phyloP scores from a whole-genome alignment of 306 rosid genomes.

The Lathyrus aphaca region DNA sequence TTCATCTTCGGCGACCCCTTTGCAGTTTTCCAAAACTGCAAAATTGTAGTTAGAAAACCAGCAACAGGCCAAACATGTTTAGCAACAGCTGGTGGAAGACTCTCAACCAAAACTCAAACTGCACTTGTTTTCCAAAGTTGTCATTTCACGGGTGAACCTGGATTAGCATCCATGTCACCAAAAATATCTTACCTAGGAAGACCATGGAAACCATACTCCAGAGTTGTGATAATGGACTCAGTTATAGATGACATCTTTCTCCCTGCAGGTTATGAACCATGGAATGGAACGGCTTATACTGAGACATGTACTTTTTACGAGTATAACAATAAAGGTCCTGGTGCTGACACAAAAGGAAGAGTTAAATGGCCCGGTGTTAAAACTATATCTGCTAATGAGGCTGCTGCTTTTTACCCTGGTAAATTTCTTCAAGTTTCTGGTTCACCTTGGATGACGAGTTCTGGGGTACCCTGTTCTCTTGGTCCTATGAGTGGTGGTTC shows the following conservation, averaged over 20 bases:
- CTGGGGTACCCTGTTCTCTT: constrained; percentile 33
- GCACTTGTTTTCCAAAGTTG: constrained; percentile 63
- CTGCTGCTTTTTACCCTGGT: constrained; percentile 43
- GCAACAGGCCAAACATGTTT: constrained; percentile 43
- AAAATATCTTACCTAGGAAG: constrained; percentile 60
- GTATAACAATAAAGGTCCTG: constrained; percentile 57
- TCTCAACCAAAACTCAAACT: constrained; percentile 28
- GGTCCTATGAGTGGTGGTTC: constrained; percentile 13
- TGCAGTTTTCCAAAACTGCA: constrained; percentile 64
- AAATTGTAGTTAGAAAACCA: constrained; percentile 53
- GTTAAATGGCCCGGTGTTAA: constrained; percentile 63
- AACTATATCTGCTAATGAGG: constrained; percentile 18
- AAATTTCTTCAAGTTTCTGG: constrained; percentile 29
- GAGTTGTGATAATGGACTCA: constrained; percentile 62
- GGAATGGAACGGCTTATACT: constrained; percentile 40
- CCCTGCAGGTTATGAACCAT: constrained; percentile 62
- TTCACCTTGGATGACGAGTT: constrained; percentile 49
- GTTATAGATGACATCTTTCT: constrained; percentile 48
- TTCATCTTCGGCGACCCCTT: constrained; percentile 54
- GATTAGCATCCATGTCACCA: not conserved
- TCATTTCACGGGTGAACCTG: constrained; percentile 47
- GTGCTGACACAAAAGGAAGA: constrained; percentile 39
- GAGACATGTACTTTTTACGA: constrained; percentile 55
- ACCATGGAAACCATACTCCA: constrained; percentile 67
- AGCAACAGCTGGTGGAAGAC: constrained; percentile 69